Conservation (phyloP, 2,329 filamentous ascomycete genomes). For the Myriosclerotinia scirpicola region DNA sequence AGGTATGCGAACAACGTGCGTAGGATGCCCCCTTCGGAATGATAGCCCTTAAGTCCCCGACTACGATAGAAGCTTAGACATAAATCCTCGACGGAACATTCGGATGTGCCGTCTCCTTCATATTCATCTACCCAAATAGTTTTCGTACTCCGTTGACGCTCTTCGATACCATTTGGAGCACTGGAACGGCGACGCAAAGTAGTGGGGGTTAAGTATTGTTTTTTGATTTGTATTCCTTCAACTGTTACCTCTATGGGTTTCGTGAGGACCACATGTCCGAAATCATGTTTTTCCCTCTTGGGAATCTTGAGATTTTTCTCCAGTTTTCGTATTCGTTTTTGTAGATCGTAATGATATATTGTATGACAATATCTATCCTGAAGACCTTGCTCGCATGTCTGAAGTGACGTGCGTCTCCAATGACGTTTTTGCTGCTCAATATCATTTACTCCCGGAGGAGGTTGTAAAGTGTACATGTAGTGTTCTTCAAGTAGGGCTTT, state of each 20-base stretch:
- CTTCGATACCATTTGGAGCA: slow-evolving; percentile 27
- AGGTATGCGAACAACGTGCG: slow-evolving; percentile 89
- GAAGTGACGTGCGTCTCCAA: slow-evolving; percentile 75
- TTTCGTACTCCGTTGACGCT: slow-evolving; percentile 56
- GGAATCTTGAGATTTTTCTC: slow-evolving; percentile 82
- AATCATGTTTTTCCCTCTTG: slow-evolving; percentile 87
- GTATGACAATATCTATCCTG: slow-evolving; percentile 88
- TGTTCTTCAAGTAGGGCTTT: slow-evolving; percentile 94
- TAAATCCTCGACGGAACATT: slow-evolving; percentile 92
- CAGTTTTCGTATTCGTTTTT: slow-evolving; percentile 89
- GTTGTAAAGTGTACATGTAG: slow-evolving; percentile 70
- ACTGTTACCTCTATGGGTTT: slow-evolving; percentile 75
- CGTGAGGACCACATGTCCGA: slow-evolving; percentile 77
- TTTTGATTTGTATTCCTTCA: slow-evolving; percentile 75
- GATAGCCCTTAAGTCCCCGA: slow-evolving; percentile 88
- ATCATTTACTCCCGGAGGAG: slow-evolving; percentile 30
- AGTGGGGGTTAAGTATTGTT: slow-evolving; percentile 46
- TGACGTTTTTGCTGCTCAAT: slow-evolving; percentile 70
- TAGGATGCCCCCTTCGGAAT: slow-evolving; percentile 86
- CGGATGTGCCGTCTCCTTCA: slow-evolving; percentile 59
- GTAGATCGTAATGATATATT: slow-evolving; percentile 90
- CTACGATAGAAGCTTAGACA: slow-evolving; percentile 82
- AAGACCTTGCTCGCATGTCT: slow-evolving; percentile 82
- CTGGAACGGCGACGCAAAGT: slow-evolving; percentile 23
- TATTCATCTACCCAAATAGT: slow-evolving; percentile 85